A percentile compares a stretch with the other conserved stretches of the same genome.
These are phyloP conservation scores for Podospora conica DNA, from an alignment of 495 filamentous ascomycete genomes.

Conservation along the genomic window DNA sequence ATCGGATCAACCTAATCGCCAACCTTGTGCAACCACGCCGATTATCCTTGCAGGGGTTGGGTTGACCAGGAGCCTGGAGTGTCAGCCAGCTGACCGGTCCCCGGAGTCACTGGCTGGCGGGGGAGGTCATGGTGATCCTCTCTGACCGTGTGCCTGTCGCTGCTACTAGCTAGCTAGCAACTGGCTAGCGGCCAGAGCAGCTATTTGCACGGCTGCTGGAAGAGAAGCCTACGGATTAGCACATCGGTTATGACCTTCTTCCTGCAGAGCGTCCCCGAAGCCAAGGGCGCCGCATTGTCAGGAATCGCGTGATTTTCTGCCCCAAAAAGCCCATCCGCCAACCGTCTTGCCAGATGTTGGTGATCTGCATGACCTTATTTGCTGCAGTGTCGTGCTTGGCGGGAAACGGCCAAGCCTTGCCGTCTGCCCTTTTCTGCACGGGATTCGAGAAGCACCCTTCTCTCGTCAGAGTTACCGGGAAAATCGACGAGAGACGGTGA, in stretches of 20 bases:
- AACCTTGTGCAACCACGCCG: constrained; percentile 12
- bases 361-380: not conserved
- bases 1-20: constrained; percentile 16
- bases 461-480: not conserved
- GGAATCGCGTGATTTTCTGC: not conserved
- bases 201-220: not conserved
- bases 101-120: no score
- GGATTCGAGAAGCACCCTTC: not conserved
- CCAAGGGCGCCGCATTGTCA: not conserved
- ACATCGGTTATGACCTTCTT: not conserved
- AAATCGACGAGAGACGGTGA: not conserved
- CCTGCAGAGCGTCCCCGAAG: not conserved
- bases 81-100: not conserved
- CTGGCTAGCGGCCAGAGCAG: not conserved
- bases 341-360: not conserved
- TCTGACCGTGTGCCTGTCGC: no score
- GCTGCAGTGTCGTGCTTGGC: not conserved
- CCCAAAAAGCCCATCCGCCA: not conserved
- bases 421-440: not conserved
- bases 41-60: not conserved
- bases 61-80: not conserved
- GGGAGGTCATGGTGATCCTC: not conserved
- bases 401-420: not conserved
- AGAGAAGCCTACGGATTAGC: no score
- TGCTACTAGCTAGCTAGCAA: no score